Evolutionary conservation across 345 rosid species (phyloP), one percentile per base, ranked within the genome.

Genomic region (Populus tremula): DNA sequence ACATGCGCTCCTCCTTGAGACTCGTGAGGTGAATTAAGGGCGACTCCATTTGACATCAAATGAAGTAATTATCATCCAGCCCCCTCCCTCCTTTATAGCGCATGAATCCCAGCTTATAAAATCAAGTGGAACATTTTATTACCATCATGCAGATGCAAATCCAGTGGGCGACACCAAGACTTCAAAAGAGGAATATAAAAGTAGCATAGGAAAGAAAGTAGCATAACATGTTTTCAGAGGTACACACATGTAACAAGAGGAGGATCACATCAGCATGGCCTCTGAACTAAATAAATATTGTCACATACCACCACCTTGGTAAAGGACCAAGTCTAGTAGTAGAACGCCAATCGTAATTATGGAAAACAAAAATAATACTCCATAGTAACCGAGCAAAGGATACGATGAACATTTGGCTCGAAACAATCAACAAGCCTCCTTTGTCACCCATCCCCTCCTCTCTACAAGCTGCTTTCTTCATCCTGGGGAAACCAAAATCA

Each of bases 371-470:
- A 29, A 66, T 27, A 35, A 21, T 35, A 35, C 39, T 56, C 66
- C 65, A 65, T 73, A 47, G 25, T 13, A 47, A n/a, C 38, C 10
- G 17, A 33, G 81, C 62, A 69, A 69, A 83, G 62, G 6, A 38
- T n/a, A 66, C 1, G 36, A 39, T 25, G 38, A 12, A 29, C 5
- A 47, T n/a, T 21, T 6, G 16, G 81, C 74, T 41, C 76, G 63
- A 84, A 80, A 76, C 67, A 83, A 83, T 81, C 62, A 78, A 49
- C 70, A 61, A 71, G 75, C 82, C 76, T 66, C 36, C 11, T 1
- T 1, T 18, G 31, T 31, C 56, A 54, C 72, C 63, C 12, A 38
- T 65, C 67, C 69, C 81, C 81, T 67, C 75, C 83, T 78, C 76
- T 50, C 4, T 1, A 33, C 3, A 62, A 72, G 36, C 36, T 33